phyloP scores from a whole-genome alignment of 495 filamentous ascomycete genomes.

The Astrothelium subdiscretum region DNA sequence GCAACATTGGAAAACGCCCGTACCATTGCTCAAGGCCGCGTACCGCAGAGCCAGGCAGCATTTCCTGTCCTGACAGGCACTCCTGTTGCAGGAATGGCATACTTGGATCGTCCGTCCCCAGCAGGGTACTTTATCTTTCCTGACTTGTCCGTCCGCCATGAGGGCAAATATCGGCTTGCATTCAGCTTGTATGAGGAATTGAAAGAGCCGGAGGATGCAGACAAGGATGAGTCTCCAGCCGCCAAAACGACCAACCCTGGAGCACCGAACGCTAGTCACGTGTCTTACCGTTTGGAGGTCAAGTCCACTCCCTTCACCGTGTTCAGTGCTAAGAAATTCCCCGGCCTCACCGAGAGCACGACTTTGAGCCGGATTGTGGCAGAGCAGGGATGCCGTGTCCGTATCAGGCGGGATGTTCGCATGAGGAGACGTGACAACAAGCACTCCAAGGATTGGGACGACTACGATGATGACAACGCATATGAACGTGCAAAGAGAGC shows the following conservation, averaged over 20 bases:
- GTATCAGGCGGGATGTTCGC: slow-evolving; percentile 90
- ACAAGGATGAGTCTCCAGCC: slow-evolving; percentile 36
- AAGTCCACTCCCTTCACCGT: slow-evolving; percentile 80
- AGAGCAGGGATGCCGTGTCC: slow-evolving; percentile 93
- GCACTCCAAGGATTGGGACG: slow-evolving; percentile 39
- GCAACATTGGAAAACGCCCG: slow-evolving; percentile 84
- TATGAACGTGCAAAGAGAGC: slow-evolving; percentile 40
- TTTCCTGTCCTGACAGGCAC: slow-evolving; percentile 88
- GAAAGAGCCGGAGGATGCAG: slow-evolving; percentile 61
- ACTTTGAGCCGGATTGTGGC: slow-evolving; percentile 79
- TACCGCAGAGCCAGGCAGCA: slow-evolving; percentile 49
- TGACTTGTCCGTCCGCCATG: slow-evolving; percentile 90
- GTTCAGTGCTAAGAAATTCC: slow-evolving; percentile 98
- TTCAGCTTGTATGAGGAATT: slow-evolving; percentile 92
- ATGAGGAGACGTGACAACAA: slow-evolving; percentile 86
- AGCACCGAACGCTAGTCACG: slow-evolving; percentile 28
- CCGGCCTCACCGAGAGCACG: slow-evolving; percentile 85
- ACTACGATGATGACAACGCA: slow-evolving; percentile 53
- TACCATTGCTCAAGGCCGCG: slow-evolving; percentile 70
- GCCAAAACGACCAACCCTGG: slow-evolving; percentile 11
- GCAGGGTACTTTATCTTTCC: slow-evolving; percentile 98
- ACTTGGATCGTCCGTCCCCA: slow-evolving; percentile 79
- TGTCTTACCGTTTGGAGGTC: slow-evolving; percentile 72
- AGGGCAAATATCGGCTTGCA: slow-evolving; percentile 76
- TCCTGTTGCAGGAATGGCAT: slow-evolving; percentile 92